Evolutionary conservation across 2,329 filamentous ascomycete genomes (phyloP).

Genomic region (Phialocephala sp.): DNA sequence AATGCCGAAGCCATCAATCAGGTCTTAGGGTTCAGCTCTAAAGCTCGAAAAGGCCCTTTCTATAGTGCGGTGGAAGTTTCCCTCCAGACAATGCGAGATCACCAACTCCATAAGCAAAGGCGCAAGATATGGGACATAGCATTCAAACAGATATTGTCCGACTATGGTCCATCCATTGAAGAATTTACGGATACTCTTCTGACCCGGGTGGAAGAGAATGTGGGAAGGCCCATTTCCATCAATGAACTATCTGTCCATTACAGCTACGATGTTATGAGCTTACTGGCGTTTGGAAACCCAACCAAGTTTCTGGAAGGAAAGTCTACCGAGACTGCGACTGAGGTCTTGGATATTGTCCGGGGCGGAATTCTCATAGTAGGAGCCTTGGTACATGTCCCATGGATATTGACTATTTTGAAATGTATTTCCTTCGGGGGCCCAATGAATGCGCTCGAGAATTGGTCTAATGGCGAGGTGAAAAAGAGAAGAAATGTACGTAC

Average conservation of each 20-base stretch:
- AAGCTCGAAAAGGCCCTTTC: constrained; percentile 28
- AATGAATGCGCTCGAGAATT: constrained; percentile 24
- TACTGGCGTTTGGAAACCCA: constrained; percentile 24
- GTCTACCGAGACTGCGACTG: constrained; percentile 15
- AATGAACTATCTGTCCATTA: constrained; percentile 27
- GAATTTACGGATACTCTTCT: constrained; percentile 26
- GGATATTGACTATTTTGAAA: constrained; percentile 26
- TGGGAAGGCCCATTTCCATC: constrained; percentile 13
- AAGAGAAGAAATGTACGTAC: constrained; percentile 13
- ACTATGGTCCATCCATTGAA: constrained; percentile 25
- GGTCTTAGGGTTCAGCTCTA: constrained; percentile 23
- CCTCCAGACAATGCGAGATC: constrained; percentile 24
- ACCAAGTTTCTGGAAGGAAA: constrained; percentile 25
- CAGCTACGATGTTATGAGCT: constrained; percentile 30
- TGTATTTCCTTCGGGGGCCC: constrained; percentile 28
- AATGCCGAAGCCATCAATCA: constrained; percentile 24
- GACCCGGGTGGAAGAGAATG: constrained; percentile 13
- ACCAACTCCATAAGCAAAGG: constrained; percentile 25
- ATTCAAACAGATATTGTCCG: constrained; percentile 20
- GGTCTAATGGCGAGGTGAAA: constrained; percentile 28
- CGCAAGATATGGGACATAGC: constrained; percentile 27
- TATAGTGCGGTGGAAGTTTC: constrained; percentile 27
- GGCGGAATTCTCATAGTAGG: constrained; percentile 23
- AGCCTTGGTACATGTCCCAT: constrained; percentile 26
- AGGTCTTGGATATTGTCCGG: constrained; percentile 24